Evolutionary conservation across 192 early-diverging fungal genomes (phyloP).

Genomic region (Diversispora epigaea): DNA sequence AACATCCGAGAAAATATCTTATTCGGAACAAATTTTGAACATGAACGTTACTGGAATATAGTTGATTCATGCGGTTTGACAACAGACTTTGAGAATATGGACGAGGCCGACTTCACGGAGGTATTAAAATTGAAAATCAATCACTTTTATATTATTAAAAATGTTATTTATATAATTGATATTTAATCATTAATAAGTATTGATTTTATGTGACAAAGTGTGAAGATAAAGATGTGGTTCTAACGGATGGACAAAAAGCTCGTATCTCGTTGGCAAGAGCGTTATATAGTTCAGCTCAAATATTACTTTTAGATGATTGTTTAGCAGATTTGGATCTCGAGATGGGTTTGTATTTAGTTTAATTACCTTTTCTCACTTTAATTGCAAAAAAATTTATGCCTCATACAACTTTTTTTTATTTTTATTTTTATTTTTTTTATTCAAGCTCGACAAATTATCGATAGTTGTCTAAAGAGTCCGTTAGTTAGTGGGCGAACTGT

Average conservation of each 20-base stretch:
- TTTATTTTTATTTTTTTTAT: conserved; percentile 39
- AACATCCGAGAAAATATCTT: conserved; percentile 73
- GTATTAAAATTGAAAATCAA: conserved; percentile 28
- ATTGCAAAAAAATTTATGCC: background rate
- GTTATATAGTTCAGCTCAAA: conserved; percentile 69
- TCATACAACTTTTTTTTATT: background rate
- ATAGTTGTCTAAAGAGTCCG: conserved; percentile 70
- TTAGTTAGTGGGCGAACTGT: conserved; percentile 76
- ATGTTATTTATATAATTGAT: background rate
- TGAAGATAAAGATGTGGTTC: conserved; percentile 82
- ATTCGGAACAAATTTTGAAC: conserved; percentile 58
- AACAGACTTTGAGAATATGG: conserved; percentile 57
- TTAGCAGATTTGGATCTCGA: conserved; percentile 86
- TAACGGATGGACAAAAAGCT: conserved; percentile 91
- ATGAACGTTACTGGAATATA: conserved; percentile 53
- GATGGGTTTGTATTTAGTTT: conserved; percentile 36
- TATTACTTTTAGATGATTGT: conserved; percentile 81
- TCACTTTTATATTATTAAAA: background rate
- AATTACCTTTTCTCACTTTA: background rate
- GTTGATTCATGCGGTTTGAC: conserved; percentile 61
- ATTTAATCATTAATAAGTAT: background rate
- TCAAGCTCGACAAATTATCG: conserved; percentile 77
- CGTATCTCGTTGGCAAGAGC: conserved; percentile 84
- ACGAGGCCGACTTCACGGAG: conserved; percentile 58
- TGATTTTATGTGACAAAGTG: conserved; percentile 7